Percentiles rank a stretch among this genome's conserved stretches.
phyloP scores from a whole-genome alignment of 164 flowering plant species.

The Tetrastigma voinierianum region DNA sequence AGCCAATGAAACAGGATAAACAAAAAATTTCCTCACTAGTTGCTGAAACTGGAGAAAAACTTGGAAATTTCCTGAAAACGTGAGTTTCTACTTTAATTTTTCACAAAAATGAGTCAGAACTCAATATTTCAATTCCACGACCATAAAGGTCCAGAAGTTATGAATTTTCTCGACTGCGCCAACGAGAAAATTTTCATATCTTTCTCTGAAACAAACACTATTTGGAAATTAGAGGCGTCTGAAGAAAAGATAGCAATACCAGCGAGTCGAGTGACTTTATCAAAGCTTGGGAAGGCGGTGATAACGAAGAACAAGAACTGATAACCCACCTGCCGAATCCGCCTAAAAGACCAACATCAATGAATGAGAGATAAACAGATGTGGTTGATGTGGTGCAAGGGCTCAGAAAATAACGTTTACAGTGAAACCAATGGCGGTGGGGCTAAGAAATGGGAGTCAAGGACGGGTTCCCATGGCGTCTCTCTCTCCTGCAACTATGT shows the following conservation, averaged over 20 bases:
- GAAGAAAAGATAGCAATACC: constrained; percentile 37
- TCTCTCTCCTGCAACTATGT: not conserved
- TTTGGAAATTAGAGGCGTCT: too few relatives aligned
- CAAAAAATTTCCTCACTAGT: not conserved
- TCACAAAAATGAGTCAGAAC: too few relatives aligned
- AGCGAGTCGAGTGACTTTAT: constrained; percentile 91
- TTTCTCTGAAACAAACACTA: too few relatives aligned
- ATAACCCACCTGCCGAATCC: constrained; percentile 59
- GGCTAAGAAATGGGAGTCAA: constrained; percentile 87
- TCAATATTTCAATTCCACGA: too few relatives aligned
- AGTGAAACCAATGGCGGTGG: constrained; percentile 69
- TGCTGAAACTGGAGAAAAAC: not conserved
- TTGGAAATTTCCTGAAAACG: not conserved
- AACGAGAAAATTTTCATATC: not conserved
- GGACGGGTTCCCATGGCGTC: constrained; percentile 67
- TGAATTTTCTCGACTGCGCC: too few relatives aligned
- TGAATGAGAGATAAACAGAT: not conserved
- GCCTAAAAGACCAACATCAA: constrained; percentile 2
- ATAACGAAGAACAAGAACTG: constrained; percentile 78
- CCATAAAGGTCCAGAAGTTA: too few relatives aligned
- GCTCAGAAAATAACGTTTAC: constrained; percentile 11
- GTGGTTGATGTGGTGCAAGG: not conserved
- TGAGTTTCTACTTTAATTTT: too few relatives aligned
- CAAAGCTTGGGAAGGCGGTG: constrained; percentile 84
- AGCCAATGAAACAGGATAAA: not conserved